phyloP scores from a whole-genome alignment of 495 filamentous ascomycete genomes.

The Talaromyces thailandensis region DNA sequence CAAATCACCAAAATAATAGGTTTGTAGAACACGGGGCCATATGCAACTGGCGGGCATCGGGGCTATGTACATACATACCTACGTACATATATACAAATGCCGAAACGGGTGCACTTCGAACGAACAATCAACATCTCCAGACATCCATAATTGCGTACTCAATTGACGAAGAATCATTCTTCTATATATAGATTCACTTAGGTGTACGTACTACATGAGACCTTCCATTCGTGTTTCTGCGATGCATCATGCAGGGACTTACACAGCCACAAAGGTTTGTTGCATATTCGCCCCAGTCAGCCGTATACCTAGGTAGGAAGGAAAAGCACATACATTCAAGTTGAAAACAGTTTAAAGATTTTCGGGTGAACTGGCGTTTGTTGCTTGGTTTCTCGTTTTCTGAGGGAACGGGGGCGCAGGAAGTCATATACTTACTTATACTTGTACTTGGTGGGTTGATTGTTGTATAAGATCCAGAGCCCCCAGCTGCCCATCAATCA shows the following conservation, averaged over 20 bases:
- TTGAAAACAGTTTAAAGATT: not conserved
- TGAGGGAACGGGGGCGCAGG: not conserved
- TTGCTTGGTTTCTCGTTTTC: not conserved
- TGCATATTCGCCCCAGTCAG: not conserved
- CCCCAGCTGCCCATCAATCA: too few species aligned
- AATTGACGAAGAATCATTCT: not conserved
- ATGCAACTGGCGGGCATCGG: not conserved
- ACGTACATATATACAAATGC: not conserved
- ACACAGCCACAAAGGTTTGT: not conserved
- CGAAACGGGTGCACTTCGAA: not conserved
- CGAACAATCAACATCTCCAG: too few species aligned
- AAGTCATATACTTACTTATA: not conserved
- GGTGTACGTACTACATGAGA: not conserved
- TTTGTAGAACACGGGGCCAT: too few species aligned
- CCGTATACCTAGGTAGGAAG: not conserved
- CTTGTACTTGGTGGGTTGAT: not conserved
- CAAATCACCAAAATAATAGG: too few species aligned
- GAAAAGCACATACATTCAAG: not conserved
- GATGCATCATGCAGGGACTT: not conserved
- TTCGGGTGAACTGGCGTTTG: not conserved
- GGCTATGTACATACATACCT: not conserved
- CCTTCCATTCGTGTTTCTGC: not conserved
- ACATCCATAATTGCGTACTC: not conserved
- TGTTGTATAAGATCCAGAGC: not conserved
- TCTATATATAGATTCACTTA: not conserved